These are phyloP conservation scores for Zasmidium cellare DNA, from an alignment of 2,329 filamentous ascomycete genomes.

Conservation along the genomic window DNA sequence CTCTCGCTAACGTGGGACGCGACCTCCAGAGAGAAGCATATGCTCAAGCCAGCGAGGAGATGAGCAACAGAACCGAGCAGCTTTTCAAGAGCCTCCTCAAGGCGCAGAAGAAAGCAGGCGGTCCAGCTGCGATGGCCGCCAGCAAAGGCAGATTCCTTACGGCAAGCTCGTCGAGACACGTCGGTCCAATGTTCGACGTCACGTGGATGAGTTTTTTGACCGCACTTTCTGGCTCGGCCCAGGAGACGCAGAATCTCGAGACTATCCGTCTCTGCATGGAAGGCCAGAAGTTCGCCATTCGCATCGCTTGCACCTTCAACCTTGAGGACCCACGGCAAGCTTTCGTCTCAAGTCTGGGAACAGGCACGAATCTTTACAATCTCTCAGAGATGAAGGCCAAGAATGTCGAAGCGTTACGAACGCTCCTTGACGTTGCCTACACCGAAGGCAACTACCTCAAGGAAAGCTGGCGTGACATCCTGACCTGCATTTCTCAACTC, in stretches of 20 bases:
- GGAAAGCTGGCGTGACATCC: conserved; percentile 90
- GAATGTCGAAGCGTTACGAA: conserved; percentile 92
- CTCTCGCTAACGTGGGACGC: conserved; percentile 85
- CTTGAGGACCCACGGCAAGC: conserved; percentile 90
- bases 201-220: conserved; percentile 99
- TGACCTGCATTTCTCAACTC: conserved; percentile 93
- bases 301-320: conserved; percentile 90
- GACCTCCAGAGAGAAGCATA: conserved; percentile 92
- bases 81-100: conserved; percentile 91
- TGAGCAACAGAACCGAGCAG: conserved; percentile 76
- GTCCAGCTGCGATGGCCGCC: conserved; percentile 19
- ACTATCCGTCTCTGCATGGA: conserved; percentile 92
- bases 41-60: conserved; percentile 92
- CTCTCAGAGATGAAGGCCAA: conserved; percentile 92
- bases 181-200: conserved; percentile 97
- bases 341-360: conserved; percentile 88
- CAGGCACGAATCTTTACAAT: conserved; percentile 95
- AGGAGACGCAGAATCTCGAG: conserved; percentile 89
- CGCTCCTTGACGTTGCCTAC: conserved; percentile 86
- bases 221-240: conserved; percentile 86
- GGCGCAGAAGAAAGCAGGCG: conserved; percentile 78
- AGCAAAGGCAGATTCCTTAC: conserved; percentile 77
- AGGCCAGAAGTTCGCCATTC: conserved; percentile 89
- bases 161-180: conserved; percentile 89
- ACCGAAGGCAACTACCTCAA: conserved; percentile 88